phyloP scores from a whole-genome alignment of 1,284 basidiomycete genomes.

The Malassezia yamatoensis region DNA sequence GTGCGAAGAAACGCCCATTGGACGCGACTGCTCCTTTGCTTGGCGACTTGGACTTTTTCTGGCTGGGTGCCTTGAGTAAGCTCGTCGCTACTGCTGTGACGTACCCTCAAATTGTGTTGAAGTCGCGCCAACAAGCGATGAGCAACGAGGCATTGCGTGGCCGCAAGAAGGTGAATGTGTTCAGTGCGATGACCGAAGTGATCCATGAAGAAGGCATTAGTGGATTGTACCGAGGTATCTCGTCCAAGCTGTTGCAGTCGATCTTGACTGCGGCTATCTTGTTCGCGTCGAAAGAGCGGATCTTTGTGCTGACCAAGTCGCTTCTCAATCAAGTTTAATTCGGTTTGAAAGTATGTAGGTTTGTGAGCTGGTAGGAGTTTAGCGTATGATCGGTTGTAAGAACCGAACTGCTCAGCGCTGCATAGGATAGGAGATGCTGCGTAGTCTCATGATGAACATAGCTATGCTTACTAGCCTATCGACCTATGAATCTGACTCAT shows the following conservation, averaged over 20 bases:
- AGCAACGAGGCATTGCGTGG: constrained; percentile 17
- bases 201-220: constrained; percentile 37
- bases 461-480: too few species aligned
- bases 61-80: constrained; percentile 44
- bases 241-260: constrained; percentile 41
- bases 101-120: constrained; percentile 47
- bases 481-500: too few species aligned
- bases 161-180: constrained; percentile 35
- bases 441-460: too few species aligned
- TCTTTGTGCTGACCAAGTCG: constrained; percentile 33
- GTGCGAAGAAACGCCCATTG: constrained; percentile 20
- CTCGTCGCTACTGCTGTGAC: constrained; percentile 44
- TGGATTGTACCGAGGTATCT: constrained; percentile 45
- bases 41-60: constrained; percentile 45
- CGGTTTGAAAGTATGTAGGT: background rate
- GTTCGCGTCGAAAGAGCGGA: constrained; percentile 44
- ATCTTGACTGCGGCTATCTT: constrained; percentile 46
- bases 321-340: background rate
- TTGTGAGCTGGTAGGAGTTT: too few species aligned
- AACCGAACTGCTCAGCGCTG: too few species aligned
- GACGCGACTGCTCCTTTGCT: constrained; percentile 20
- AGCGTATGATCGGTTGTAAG: too few species aligned
- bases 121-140: constrained; percentile 43
- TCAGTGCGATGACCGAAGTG: constrained; percentile 46
- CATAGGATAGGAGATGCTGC: too few species aligned